Evolutionary conservation across 768 basidiomycete genomes (phyloP), one percentile per base, ranked within the genome.

Genomic region (Kwoniella sp.): DNA sequence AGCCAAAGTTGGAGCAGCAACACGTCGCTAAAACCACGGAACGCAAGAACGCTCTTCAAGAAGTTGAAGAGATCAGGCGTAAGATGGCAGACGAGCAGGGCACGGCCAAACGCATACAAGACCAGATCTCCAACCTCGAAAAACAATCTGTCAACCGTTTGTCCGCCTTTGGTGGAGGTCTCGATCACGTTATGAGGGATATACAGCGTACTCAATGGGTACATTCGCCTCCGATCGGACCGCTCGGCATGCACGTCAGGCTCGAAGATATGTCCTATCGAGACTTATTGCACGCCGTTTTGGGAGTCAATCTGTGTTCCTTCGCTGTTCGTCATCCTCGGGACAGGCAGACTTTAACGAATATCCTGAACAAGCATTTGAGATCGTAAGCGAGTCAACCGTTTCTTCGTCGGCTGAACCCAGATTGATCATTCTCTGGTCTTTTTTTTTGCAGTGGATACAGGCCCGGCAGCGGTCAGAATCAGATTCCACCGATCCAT

Each of bases 211-310:
- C 65, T 3, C 55, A 64, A 19, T 73, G 78, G 70, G 68, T 65
- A 55, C 64, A 67, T 21, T 60, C 67, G 13, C 70, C 62, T 51
- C 81, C 81, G 1, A 60, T 83, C 26, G 80, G 82, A 0, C 95
- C 95, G 0, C 81, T 97, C 25, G 95, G 95, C 0, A 65, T 85
- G 53, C 84, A 86, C 74, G 88, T 97, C 71, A 88, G 87, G 70
- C 85, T 91, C 37, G 85, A 83, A 69, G 89, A 94, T 53, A 81
- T 83, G 2, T 71, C 82, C 64, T 97, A 90, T 86, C 87, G 86
- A 0, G 81, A 81, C 0, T 68, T 91, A n/a, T 78, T 98, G 82
- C 88, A 65, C 79, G 79, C 55, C 2, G 85, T 88, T 68, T 81
- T 99, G 3, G 85, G 84, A 3, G 29, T 52, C 2, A 73, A 82